Conservation (phyloP, 306 rosid species). For the Chamaecrista fasciculata region DNA sequence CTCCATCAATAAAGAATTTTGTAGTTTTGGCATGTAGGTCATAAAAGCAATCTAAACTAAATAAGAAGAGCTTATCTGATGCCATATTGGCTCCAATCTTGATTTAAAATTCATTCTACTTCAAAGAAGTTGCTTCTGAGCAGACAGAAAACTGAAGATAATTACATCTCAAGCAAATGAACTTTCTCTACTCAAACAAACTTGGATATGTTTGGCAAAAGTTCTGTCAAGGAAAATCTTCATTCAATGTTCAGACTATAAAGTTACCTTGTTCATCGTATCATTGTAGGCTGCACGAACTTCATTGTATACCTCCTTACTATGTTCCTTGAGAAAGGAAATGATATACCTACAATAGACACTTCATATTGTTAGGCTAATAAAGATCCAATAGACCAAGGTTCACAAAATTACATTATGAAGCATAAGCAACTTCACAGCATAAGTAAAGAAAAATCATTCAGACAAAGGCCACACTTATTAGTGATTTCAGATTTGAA, state of each 20-base stretch:
- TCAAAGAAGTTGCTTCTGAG: slow-evolving; percentile 4
- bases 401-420: background rate
- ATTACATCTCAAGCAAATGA: slow-evolving; percentile 3
- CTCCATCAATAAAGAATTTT: background rate
- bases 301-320: slow-evolving; percentile 84
- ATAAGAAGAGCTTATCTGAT: background rate
- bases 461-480: background rate
- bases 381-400: background rate
- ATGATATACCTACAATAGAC: slow-evolving; percentile 64
- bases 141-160: slow-evolving; percentile 2
- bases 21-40: background rate
- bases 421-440: background rate
- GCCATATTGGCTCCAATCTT: slow-evolving; percentile 15
- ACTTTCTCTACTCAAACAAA: slow-evolving; percentile 10
- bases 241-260: background rate
- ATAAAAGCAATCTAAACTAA: background rate
- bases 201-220: background rate
- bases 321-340: slow-evolving; percentile 87
- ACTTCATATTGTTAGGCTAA: slow-evolving; percentile 31
- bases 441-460: background rate
- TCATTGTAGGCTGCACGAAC: slow-evolving; percentile 89
- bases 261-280: slow-evolving; percentile 87
- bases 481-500: background rate
- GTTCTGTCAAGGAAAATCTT: background rate
- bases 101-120: slow-evolving; percentile 15